Evolutionary conservation across 176 grass and related monocot genomes (phyloP), one percentile per base, ranked within the genome.

Genomic region (Ananas comosus): DNA sequence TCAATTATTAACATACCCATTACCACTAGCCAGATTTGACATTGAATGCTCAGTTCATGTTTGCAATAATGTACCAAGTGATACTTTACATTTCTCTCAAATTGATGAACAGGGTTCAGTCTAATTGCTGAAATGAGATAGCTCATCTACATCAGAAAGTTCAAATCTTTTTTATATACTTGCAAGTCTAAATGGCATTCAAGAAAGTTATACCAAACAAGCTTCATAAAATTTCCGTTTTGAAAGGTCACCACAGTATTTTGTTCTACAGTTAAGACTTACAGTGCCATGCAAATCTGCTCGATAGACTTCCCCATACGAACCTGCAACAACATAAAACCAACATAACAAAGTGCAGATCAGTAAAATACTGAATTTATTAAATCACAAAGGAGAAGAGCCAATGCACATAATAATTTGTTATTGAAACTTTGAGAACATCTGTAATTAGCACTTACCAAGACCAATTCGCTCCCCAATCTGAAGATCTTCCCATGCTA

Each of bases 201-300:
- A 61, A 18, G 2, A 22, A 61, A 61, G 13, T 61, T 18, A 61
- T 61, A 61, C 21, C n/a, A 61, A 16, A 22, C 21, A 61, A 42
- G 16, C 21, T 61, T 18, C 13, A 9, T 61, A 61, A 61, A 61
- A 61, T 10, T 61, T 61, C 56, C 2, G 56, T 61, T 61, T 61
- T 61, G 17, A 22, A 61, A 76, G n/a, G 22, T 53, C 13, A 67
- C 50, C 13, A 67, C 0, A 70, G 63, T 70, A 16, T 70, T 52
- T n/a, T 27, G 61, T 52, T 75, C 66, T 71, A 72, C 70, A 72
- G 73, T 78, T 61, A 78, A 25, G 25, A 82, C 89, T 93, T 88
- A 99, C 89, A 54, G 94, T 99, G 80, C 87, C 94, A 86, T 99
- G 83, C 94, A 89, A 99, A 76, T 99, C 89, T 75, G 94, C 94